Base-by-base conservation (phyloP, 2,329 filamentous ascomycete species). In the Colletotrichum salicis region DNA sequence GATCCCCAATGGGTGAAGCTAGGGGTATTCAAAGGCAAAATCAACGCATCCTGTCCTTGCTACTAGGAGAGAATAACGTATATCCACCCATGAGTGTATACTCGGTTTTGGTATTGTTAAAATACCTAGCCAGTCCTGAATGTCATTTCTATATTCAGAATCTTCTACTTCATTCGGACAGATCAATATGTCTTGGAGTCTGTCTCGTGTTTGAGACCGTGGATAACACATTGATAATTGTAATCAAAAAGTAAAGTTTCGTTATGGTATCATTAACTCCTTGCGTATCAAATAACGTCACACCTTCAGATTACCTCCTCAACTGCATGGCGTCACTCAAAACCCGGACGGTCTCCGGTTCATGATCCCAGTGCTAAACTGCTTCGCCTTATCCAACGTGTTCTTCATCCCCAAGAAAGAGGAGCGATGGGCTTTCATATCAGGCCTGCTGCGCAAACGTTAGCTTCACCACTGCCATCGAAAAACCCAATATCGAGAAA, bases 331-430 rank as follows among this genome's bases (percentile, higher is more conserved):
- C 29, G 24, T 37, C 22, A 7, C 27, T 64, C 33, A 72, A 35
- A 72, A 60, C 22, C 70, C 70, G n/a, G 70, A 72, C 31, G 70
- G 8, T 57, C 69, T 72, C 37, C 70, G 70, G 19, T 72, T 72
- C 56, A 72, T 66, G 7, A 72, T 72, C 1, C 70, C 70, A 5
- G 67, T 72, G 27, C 70, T 72, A 10, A 72, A 71, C 35, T 72
- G 70, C 33, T 55, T 72, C 24, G 70, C 70, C 35, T 71, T 72
- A 13, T 67, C 70, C n/a, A 72, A 51, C 37, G 70, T 72, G 7
- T 72, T 72, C 52, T 72, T 72, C 70, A 72, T 72, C 4, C 70
- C 70, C 61, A 72, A 35, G 41, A 72, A 72, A 31, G 70, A 72
- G 27, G 70, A 55, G 24, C 70, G 70, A 35, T 66, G 55, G 12